These are phyloP conservation scores for Piromyces sp. DNA, from an alignment of 192 early-diverging fungal genomes.

Conservation along the genomic window DNA sequence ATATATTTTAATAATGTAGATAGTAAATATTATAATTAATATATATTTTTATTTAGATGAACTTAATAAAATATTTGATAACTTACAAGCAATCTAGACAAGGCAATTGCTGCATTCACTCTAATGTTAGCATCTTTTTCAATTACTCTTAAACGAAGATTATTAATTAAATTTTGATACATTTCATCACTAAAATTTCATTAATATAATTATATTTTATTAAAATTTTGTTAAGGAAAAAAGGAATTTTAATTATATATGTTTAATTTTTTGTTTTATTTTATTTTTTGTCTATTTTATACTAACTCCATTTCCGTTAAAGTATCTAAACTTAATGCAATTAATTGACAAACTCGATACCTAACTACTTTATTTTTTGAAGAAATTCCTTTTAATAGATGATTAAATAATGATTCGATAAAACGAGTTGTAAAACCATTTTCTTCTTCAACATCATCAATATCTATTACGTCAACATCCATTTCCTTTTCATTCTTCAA, in stretches of 20 bases:
- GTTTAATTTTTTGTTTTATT: too few species aligned
- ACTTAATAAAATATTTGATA: too few species aligned
- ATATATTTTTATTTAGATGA: too few species aligned
- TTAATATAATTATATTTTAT: too few species aligned
- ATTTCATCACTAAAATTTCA: constrained; percentile 45
- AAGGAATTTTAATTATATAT: too few species aligned
- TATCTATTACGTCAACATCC: constrained; percentile 10
- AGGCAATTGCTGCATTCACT: constrained; percentile 55
- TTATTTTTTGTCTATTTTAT: too few species aligned
- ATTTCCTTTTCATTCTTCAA: not conserved
- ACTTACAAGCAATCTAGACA: constrained; percentile 51
- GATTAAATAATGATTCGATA: constrained; percentile 45
- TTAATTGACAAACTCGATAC: constrained; percentile 54
- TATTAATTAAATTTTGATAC: constrained; percentile 45
- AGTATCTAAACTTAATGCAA: constrained; percentile 51
- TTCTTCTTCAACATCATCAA: constrained; percentile 10
- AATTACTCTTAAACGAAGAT: constrained; percentile 48
- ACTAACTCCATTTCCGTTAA: constrained; percentile 60
- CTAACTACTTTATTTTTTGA: constrained; percentile 65
- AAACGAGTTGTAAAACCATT: constrained; percentile 45
- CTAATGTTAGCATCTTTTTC: constrained; percentile 70
- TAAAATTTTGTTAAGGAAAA: too few species aligned
- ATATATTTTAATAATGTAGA: too few species aligned
- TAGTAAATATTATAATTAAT: too few species aligned
- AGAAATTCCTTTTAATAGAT: constrained; percentile 56